Conservation (phyloP, 495 filamentous ascomycete genomes). For the Podospora australis region DNA sequence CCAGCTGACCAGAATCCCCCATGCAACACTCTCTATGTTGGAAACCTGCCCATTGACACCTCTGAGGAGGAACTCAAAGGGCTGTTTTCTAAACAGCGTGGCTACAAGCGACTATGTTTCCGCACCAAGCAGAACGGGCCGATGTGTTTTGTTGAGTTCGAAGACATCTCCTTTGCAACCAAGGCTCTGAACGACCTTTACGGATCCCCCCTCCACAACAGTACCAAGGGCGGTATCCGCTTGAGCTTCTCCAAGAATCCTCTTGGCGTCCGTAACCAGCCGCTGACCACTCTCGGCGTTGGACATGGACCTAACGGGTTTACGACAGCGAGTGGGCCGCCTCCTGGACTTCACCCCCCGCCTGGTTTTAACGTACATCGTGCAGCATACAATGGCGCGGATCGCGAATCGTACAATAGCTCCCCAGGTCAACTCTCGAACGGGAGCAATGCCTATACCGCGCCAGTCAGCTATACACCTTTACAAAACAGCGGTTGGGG, state of each 20-base stretch:
- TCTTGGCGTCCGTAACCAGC: constrained; percentile 79
- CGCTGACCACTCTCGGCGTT: constrained; percentile 40
- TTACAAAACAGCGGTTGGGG: no score
- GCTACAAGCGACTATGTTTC: constrained; percentile 94
- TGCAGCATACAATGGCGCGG: constrained; percentile 22
- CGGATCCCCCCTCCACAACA: constrained; percentile 82
- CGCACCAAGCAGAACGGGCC: constrained; percentile 97
- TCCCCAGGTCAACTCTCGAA: no score
- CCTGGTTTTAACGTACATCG: constrained; percentile 54
- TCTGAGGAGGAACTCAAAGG: constrained; percentile 95
- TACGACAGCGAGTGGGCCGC: constrained; percentile 66
- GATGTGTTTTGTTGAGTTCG: constrained; percentile 99
- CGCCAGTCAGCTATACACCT: no score
- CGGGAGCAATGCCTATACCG: no score
- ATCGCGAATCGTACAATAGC: constrained; percentile 15
- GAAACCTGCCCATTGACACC: constrained; percentile 89
- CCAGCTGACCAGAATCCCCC: constrained; percentile 96
- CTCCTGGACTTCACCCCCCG: constrained; percentile 63
- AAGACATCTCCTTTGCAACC: constrained; percentile 89
- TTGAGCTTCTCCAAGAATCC: constrained; percentile 98
- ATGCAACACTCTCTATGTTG: constrained; percentile 97
- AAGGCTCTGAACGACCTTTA: constrained; percentile 91
- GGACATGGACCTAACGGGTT: constrained; percentile 49
- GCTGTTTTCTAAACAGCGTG: constrained; percentile 88
- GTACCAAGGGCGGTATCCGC: constrained; percentile 93